Evolutionary conservation across 345 rosid species (phyloP).

Genomic region (Angophora floribunda): DNA sequence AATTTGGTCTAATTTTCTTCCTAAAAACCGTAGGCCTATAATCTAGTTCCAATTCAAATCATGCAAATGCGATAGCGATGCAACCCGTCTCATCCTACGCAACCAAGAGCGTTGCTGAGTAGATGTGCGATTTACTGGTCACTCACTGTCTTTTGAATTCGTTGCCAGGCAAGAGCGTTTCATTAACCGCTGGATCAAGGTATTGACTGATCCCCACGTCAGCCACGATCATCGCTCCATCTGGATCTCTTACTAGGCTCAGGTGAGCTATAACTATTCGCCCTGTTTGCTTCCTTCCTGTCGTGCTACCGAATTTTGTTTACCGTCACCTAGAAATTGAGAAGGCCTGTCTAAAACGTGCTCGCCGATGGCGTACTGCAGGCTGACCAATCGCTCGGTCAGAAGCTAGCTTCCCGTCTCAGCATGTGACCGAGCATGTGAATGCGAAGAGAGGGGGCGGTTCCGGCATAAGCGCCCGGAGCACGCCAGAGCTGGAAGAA

Average conservation of each 20-base stretch:
- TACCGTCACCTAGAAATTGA: too few relatives aligned
- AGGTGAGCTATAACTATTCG: constrained; percentile 20
- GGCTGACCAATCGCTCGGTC: constrained; percentile 14
- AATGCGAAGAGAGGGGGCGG: neutral
- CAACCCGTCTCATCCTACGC: too few relatives aligned
- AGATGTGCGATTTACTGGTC: neutral
- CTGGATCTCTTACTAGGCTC: constrained; percentile 86
- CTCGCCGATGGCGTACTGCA: neutral
- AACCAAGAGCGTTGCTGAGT: neutral
- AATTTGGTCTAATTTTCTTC: too few relatives aligned
- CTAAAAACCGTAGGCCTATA: too few relatives aligned
- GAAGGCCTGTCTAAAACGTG: too few relatives aligned
- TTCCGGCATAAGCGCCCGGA: neutral
- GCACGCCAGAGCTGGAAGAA: neutral
- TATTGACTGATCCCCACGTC: constrained; percentile 71
- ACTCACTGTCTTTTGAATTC: neutral
- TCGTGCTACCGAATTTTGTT: neutral
- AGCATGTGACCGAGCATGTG: neutral
- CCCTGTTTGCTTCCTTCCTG: neutral
- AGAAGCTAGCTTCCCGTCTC: constrained; percentile 9
- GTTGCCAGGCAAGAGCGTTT: constrained; percentile 79
- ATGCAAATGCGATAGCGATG: too few relatives aligned
- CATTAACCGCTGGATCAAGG: constrained; percentile 59
- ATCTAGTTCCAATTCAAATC: too few relatives aligned
- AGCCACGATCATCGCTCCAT: constrained; percentile 78